A percentile compares a stretch with the other conserved stretches of the same genome.
Evolutionary conservation across 768 basidiomycete species (phyloP).

Genomic region (Chlorophyllum brunneum): DNA sequence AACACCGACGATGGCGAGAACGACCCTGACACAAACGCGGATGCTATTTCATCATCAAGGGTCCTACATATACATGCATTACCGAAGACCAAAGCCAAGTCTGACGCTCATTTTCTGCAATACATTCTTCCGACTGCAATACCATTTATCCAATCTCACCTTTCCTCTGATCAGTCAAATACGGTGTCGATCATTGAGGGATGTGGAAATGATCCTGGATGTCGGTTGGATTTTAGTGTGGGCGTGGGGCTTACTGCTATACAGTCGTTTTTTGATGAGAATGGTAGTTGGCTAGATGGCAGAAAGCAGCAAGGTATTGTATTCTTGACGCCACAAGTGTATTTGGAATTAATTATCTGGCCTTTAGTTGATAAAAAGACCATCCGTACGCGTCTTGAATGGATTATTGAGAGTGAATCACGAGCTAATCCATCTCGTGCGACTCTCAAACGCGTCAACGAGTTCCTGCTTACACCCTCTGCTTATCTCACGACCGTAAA

Average conservation of each 20-base stretch:
- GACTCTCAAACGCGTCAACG: conserved; percentile 50
- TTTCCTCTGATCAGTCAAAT: conserved; percentile 36
- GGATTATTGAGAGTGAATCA: conserved; percentile 76
- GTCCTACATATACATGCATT: background rate
- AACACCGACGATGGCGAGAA: background rate
- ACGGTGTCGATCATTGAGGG: conserved; percentile 42
- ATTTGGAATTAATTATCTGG: background rate
- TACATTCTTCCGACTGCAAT: conserved; percentile 13
- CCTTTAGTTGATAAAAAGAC: conserved; percentile 34
- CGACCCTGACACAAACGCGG: background rate
- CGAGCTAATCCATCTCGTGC: conserved; percentile 80
- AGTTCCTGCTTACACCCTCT: conserved; percentile 23
- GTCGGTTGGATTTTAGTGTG: conserved; percentile 59
- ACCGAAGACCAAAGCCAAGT: conserved; percentile 8
- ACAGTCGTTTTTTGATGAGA: conserved; percentile 53
- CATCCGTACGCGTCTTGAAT: conserved; percentile 75
- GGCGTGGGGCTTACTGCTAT: conserved; percentile 61
- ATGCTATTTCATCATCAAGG: background rate
- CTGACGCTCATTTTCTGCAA: conserved; percentile 12
- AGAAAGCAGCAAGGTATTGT: background rate
- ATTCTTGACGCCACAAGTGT: background rate
- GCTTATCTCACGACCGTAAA: background rate
- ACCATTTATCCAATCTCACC: conserved; percentile 37
- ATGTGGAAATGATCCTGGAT: conserved; percentile 12
- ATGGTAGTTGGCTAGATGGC: conserved; percentile 31